Conservation (phyloP, 768 basidiomycete species). For the Boletus sensibilis region DNA sequence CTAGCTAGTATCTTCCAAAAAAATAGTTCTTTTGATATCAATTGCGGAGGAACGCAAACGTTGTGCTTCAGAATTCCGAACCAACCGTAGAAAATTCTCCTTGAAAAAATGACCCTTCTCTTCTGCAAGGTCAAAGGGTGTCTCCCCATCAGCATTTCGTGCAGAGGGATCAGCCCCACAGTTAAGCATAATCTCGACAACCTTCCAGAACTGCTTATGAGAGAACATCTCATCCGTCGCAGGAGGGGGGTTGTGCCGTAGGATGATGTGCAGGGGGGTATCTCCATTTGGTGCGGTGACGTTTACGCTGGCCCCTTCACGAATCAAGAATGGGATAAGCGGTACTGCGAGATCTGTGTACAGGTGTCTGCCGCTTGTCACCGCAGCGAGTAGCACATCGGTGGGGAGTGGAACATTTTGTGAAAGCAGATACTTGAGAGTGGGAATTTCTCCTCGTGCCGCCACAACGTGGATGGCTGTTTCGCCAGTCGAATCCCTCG, state of each 20-base stretch:
- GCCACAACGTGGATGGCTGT: neutral
- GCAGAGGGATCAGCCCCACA: neutral
- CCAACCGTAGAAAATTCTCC: constrained; percentile 1
- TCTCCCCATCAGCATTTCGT: neutral
- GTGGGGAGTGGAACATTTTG: neutral
- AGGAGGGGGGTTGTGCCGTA: neutral
- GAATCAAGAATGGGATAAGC: neutral
- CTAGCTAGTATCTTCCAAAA: neutral
- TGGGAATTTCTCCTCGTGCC: neutral
- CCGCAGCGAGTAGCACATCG: neutral
- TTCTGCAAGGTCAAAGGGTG: neutral
- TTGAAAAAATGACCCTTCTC: neutral
- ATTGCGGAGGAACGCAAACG: neutral
- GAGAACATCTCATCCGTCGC: neutral
- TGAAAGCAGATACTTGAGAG: neutral
- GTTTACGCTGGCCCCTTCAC: neutral
- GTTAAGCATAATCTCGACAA: neutral
- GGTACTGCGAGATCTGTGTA: neutral
- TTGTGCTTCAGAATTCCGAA: neutral
- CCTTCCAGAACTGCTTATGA: neutral
- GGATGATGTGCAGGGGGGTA: neutral
- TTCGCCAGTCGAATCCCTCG: neutral
- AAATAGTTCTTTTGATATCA: neutral
- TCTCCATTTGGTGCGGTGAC: neutral
- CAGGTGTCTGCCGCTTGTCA: neutral